Evolutionary conservation across 371 early-diverging fungal genomes (phyloP), one percentile per base, ranked within the genome.

Genomic region (Nosema muscidifuracis): DNA sequence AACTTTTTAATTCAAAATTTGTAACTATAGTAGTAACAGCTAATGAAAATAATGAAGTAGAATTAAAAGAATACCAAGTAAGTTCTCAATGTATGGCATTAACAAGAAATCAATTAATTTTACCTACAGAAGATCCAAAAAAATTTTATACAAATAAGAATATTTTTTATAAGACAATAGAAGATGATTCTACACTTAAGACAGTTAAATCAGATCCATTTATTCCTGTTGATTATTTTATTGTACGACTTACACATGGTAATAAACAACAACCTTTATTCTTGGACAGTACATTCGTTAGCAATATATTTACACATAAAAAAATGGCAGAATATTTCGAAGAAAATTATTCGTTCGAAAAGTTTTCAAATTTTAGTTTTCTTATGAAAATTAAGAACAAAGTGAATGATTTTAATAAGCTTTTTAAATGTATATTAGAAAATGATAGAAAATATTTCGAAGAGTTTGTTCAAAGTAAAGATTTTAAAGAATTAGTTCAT

Each of bases 71-170:
- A 12, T 95, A 90, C 81, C 93, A 93, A 81, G 90, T 94, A 6
- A 93, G 94, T 0, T 91, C 93, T 70, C 87, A 88, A 3, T 88
- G 89, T 44, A 87, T 90, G 77, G 92, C 91, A 2, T 87, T 97
- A 87, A 87, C 87, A n/a, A 85, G 89, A 22, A 94, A 92, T 24
- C 89, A 87, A n/a, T 87, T 94, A 63, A 85, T 95, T 4, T 91
- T 92, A 62, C 89, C 95, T 0, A 89, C 90, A 67, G 87, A 88
- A 24, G 89, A 91, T 38, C 93, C 95, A 0, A 84, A 86, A 7
- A 84, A 89, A 42, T 88, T 95, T 88, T 86, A 90, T 7, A 92
- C 95, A n/a, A 85, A 85, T 74, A 88, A 89, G 63, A 84, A 89
- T 26, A 87, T 88, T 3, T 67, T 71, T 44, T 70, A 67, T 53